phyloP scores from a whole-genome alignment of 257 asterid species.

The Lantana camara region DNA sequence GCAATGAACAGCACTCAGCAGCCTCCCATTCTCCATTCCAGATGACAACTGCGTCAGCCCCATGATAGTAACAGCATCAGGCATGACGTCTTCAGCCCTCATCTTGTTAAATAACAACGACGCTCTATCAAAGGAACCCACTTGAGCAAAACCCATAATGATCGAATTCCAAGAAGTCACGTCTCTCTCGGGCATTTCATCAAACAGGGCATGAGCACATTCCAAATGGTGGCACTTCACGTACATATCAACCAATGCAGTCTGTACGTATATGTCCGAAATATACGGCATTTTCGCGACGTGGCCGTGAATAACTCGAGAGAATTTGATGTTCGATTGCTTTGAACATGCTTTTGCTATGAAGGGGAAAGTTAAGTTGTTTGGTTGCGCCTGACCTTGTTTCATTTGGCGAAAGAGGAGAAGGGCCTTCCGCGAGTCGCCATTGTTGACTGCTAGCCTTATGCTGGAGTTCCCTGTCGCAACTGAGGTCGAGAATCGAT shows the following conservation, averaged over 20 bases:
- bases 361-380: constrained; percentile 60
- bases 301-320: constrained; percentile 50
- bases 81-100: constrained; percentile 40
- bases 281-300: constrained; percentile 40
- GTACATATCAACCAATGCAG: constrained; percentile 60
- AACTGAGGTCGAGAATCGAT: constrained; percentile 25
- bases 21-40: constrained; percentile 33
- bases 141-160: constrained; percentile 48
- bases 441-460: constrained; percentile 47
- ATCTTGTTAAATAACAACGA: constrained; percentile 39
- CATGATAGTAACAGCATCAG: constrained; percentile 45
- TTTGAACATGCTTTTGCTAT: constrained; percentile 72
- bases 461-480: constrained; percentile 47
- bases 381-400: constrained; percentile 39
- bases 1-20: constrained; percentile 50
- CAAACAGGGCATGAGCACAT: too few species aligned
- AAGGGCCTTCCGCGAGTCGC: constrained; percentile 45
- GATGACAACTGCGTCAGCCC: constrained; percentile 59
- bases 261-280: constrained; percentile 53
- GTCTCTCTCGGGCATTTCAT: too few species aligned
- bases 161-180: too few species aligned
- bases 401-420: constrained; percentile 59
- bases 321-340: too few species aligned
- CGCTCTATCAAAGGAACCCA: constrained; percentile 42
- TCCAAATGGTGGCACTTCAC: constrained; percentile 51